Base-by-base conservation (phyloP, 352 stramenopile genomes). In the Phytophthora pini region DNA sequence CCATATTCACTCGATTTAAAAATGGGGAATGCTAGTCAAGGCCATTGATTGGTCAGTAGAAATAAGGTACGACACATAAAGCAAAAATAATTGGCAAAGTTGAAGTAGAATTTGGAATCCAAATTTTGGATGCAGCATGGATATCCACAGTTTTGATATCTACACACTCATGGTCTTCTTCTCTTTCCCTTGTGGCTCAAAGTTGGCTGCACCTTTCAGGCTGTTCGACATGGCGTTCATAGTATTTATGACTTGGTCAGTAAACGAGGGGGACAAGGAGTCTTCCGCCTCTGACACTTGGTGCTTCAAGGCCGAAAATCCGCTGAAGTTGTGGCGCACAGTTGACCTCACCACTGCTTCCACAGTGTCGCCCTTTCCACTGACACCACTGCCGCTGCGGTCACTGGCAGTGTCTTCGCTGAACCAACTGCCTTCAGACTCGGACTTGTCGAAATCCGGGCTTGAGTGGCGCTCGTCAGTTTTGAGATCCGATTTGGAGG, bases 1-100 rank as follows among this genome's bases (percentile, higher is more conserved):
- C 65, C 73, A 85, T 91, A 9, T 22, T 68, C 45, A 29, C 24
- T 29, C 38, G 15, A 26, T 51, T 4, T 4, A n/a, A 56, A 40
- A 52, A 15, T 41, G 13, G 17, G 26, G 29, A 36, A 36, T 36
- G 31, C 31, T 2, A 36, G 4, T 36, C 31, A 58, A 29, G 17
- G 34, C 15, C 29, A 6, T 58, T 58, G 51, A 57, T 57, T 57
- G 24, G 50, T 20, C 29, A 32, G 32, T 22, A n/a, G 32, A 51
- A 17, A 20, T 38, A 20, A 26, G 39, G 40, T 60, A 20, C 8
- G 12, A 27, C 27, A 60, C 53, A 29, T 34, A 4, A 34, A 31
- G 24, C 34, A n/a, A 46, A 36, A 32, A 20, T 22, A 56, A 56
- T 36, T 26, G 1, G 43, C 29, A 20, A 43, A 41, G 27, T 41